Evolutionary conservation across 345 rosid genomes (phyloP).

Genomic region (Heritiera fomes): DNA sequence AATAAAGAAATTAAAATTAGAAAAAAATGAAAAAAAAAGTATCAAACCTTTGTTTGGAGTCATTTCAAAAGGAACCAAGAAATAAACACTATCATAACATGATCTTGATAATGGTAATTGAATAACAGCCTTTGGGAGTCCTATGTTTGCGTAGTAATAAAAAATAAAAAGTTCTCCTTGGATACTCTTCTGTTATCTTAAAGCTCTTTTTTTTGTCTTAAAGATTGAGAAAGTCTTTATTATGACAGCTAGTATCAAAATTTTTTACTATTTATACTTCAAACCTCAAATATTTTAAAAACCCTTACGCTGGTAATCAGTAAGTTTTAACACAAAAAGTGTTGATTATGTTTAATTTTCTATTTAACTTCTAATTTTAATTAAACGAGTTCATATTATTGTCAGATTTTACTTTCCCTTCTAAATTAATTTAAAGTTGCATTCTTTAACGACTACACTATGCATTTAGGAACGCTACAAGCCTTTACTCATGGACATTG

Average conservation of each 20-base stretch:
- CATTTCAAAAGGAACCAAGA: not conserved
- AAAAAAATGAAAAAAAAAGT: not conserved
- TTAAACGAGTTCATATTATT: not conserved
- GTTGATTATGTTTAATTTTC: not conserved
- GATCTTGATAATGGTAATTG: not conserved
- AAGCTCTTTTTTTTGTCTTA: not conserved
- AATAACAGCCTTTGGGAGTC: conserved; percentile 13
- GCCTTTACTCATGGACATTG: not conserved
- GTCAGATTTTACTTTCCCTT: too few relatives aligned
- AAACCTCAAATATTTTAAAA: not conserved
- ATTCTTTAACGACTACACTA: too few relatives aligned
- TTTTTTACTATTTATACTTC: not conserved
- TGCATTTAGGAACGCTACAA: too few relatives aligned
- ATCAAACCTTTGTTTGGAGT: not conserved
- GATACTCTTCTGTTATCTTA: not conserved
- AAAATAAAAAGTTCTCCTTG: not conserved
- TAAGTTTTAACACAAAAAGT: not conserved
- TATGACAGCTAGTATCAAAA: not conserved
- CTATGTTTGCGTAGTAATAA: not conserved
- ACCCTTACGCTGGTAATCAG: not conserved
- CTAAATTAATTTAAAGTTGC: too few relatives aligned
- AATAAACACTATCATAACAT: not conserved
- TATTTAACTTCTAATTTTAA: not conserved
- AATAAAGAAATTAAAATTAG: not conserved
- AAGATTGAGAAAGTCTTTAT: not conserved